These are phyloP conservation scores for Kalanchoe fedtschenkoi DNA, from an alignment of 164 flowering plant species.

Conservation along the genomic window DNA sequence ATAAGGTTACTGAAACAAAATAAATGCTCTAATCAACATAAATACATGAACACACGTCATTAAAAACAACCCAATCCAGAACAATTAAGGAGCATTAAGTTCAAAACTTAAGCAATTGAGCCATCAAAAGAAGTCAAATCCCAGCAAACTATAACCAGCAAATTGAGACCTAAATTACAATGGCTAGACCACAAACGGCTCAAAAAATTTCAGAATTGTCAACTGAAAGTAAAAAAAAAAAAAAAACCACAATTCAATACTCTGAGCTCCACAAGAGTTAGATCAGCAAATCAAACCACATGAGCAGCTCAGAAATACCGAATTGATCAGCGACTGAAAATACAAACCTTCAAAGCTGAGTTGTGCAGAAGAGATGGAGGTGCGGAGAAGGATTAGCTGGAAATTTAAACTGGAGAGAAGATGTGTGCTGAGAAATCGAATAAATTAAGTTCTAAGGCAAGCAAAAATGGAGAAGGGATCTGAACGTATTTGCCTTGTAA, in stretches of 20 bases:
- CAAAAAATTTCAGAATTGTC: too few relatives aligned
- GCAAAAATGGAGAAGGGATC: constrained; percentile 42
- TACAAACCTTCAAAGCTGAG: not conserved
- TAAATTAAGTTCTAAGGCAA: constrained; percentile 72
- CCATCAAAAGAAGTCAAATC: not conserved
- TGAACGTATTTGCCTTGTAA: constrained; percentile 75
- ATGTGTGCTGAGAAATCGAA: constrained; percentile 19
- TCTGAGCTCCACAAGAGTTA: not conserved
- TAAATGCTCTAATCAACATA: not conserved
- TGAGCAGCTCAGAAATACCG: not conserved
- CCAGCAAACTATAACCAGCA: not conserved
- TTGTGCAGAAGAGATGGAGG: not conserved
- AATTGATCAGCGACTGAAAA: not conserved
- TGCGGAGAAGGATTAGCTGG: not conserved
- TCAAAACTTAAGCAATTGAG: not conserved
- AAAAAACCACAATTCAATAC: not conserved
- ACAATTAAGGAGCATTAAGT: not conserved
- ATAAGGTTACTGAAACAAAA: not conserved
- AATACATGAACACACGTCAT: not conserved
- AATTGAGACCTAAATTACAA: not conserved
- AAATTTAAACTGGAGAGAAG: constrained; percentile 3
- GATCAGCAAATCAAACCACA: not conserved
- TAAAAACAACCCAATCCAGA: not conserved
- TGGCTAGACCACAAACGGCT: not conserved
- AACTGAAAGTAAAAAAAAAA: not conserved